These are phyloP conservation scores for Apiotrichum veenhuisii DNA, from an alignment of 1,284 basidiomycete species.

Conservation along the genomic window DNA sequence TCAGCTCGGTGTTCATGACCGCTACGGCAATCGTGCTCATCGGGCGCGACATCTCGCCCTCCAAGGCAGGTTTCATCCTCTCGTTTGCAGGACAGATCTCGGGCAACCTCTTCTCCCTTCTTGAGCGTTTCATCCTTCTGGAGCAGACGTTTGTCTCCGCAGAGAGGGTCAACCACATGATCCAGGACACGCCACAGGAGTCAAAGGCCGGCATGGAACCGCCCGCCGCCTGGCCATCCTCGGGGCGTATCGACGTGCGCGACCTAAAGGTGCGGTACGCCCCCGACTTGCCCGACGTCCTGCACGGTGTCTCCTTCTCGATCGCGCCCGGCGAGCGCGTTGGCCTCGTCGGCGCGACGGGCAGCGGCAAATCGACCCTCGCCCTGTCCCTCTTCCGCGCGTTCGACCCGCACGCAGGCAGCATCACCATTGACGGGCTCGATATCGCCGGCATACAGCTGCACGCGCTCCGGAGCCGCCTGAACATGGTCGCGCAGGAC, in stretches of 20 bases:
- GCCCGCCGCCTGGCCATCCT: slow-evolving; percentile 62
- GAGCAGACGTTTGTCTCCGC: slow-evolving; percentile 47
- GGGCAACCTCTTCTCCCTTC: slow-evolving; percentile 32
- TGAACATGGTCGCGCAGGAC: slow-evolving; percentile 58
- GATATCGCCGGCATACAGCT: slow-evolving; percentile 61
- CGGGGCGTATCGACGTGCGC: slow-evolving; percentile 61
- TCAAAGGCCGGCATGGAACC: slow-evolving; percentile 25
- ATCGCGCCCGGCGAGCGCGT: slow-evolving; percentile 70
- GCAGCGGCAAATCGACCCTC: slow-evolving; percentile 67
- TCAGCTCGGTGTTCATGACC: slow-evolving; percentile 37
- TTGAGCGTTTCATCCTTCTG: slow-evolving; percentile 28
- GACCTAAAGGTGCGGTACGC: slow-evolving; percentile 66
- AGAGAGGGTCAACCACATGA: slow-evolving; percentile 51
- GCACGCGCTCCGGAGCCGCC: slow-evolving; percentile 57
- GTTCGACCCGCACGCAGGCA: slow-evolving; percentile 61
- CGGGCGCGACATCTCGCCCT: slow-evolving; percentile 39
- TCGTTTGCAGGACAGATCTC: slow-evolving; percentile 48
- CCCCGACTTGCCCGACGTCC: slow-evolving; percentile 65
- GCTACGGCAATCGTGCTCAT: slow-evolving; percentile 51
- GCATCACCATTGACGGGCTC: slow-evolving; percentile 66
- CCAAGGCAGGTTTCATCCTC: slow-evolving; percentile 51
- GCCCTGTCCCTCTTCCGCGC: slow-evolving; percentile 66
- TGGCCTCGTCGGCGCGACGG: slow-evolving; percentile 68
- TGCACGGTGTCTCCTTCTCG: slow-evolving; percentile 63
- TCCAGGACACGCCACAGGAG: slow-evolving; percentile 33